Percentiles rank a stretch among this genome's conserved stretches.
Conservation (phyloP, 2,329 filamentous ascomycete genomes). For the Penicillium crustosum region DNA sequence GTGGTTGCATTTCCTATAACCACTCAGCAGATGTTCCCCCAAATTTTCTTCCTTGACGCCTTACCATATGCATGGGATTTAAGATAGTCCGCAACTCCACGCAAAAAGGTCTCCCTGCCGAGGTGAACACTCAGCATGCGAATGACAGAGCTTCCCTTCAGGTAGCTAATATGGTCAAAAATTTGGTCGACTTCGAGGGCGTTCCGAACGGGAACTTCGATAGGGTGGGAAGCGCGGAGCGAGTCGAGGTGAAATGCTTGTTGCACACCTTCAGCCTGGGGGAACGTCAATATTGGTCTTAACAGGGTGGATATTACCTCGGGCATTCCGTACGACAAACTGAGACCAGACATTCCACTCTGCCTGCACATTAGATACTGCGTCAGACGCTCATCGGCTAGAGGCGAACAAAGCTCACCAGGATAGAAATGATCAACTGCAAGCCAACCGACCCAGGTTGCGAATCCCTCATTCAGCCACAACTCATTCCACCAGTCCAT, state of each 20-base stretch:
- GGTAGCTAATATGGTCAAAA: conserved; percentile 93
- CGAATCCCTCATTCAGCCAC: conserved; percentile 95
- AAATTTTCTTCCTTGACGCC: conserved; percentile 1
- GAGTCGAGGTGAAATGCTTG: conserved; percentile 86
- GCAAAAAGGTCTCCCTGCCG: conserved; percentile 81
- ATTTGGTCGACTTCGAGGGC: conserved; percentile 97
- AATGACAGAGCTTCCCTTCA: conserved; percentile 94
- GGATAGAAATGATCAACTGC: conserved; percentile 89
- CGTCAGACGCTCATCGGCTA: not conserved
- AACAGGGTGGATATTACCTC: conserved; percentile 50
- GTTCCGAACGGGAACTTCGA: conserved; percentile 91
- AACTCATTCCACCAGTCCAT: conserved; percentile 97
- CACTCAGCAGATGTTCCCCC: conserved; percentile 5
- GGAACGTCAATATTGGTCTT: conserved; percentile 39
- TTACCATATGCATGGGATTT: conserved; percentile 80
- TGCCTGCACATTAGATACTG: conserved; percentile 32
- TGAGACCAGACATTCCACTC: conserved; percentile 98
- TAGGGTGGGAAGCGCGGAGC: conserved; percentile 88
- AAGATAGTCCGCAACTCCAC: conserved; percentile 86
- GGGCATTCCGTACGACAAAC: conserved; percentile 71
- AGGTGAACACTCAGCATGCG: conserved; percentile 93
- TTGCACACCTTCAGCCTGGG: conserved; percentile 83
- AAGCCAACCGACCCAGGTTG: conserved; percentile 97
- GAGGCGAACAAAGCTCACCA: conserved; percentile 39
- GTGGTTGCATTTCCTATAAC: conserved; percentile 73